Base-by-base conservation (phyloP, 129 eudicot species). In the Tagetes erecta region DNA sequence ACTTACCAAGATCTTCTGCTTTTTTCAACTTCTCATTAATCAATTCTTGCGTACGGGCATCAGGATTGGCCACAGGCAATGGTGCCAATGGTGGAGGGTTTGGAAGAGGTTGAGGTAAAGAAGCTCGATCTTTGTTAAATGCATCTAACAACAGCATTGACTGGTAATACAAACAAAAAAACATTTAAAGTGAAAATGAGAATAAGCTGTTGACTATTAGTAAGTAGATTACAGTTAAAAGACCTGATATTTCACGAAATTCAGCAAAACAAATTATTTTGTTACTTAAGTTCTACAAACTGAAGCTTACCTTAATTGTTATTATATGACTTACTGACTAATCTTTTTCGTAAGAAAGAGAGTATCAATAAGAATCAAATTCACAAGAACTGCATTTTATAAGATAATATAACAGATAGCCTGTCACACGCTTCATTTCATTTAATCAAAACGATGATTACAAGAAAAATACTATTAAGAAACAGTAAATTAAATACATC, bases 21-120 rank as follows among this genome's bases (percentile, higher is more conserved):
- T 90, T 93, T 86, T 90, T 93, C 71, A 93, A 87, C 83, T 93
- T 93, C 85, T 93, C 98, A 69, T 93, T 93, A 1, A 93, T 93
- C 89, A 93, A 68, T 71, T 93, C 96, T 73, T 93, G 98, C 7
- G 96, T 90, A 73, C 88, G 90, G 53, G 96, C 85, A 87, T 93
- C 96, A 40, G 98, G 92, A 79, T 83, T 83, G 83, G 81, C 78
- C 47, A 87, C 87, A 37, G 96, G 92, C 74, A 84, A 67, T 10
- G 96, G 85, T 41, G 95, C 91, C 84, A 85, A 68, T 77, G 84
- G 84, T 30, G 95, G 89, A 69, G 98, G 81, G 76, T 86, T 87
- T 56, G 91, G 87, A 68, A 93, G 86, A 44, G 98, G 96, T 76
- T 89, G 96, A 30, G 97, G 98, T 73, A 93, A 79, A 72, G 98